Conservation (phyloP, 2,329 filamentous ascomycete genomes). For the Colletotrichum paranaense region DNA sequence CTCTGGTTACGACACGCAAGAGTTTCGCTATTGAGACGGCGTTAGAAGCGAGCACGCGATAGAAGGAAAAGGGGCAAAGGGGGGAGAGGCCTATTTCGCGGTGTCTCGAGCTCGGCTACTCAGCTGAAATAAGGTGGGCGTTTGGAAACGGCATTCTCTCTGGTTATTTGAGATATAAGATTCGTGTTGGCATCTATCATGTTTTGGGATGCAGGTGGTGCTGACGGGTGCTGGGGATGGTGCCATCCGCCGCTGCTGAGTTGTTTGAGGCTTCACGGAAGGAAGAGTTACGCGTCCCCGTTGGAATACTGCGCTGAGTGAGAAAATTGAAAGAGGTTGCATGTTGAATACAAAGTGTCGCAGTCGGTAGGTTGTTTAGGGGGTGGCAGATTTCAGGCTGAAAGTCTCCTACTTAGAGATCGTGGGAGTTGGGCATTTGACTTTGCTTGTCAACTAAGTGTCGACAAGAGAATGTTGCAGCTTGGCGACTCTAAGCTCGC, state of each 20-base stretch:
- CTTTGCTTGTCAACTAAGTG: background rate
- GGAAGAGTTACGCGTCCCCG: slow-evolving; percentile 22
- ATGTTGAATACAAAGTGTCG: background rate
- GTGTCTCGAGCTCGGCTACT: background rate
- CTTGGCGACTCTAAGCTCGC: background rate
- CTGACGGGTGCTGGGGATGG: slow-evolving; percentile 1
- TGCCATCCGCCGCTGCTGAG: slow-evolving; percentile 11
- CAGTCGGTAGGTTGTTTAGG: background rate
- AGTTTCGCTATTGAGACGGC: background rate
- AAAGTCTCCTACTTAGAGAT: background rate
- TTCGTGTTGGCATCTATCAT: slow-evolving; percentile 27
- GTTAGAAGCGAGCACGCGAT: background rate
- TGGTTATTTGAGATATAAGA: slow-evolving; percentile 14
- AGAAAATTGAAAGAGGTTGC: background rate
- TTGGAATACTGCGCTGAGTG: background rate
- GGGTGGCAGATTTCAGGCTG: background rate
- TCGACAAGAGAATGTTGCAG: background rate
- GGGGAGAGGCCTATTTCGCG: no score
- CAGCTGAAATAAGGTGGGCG: background rate
- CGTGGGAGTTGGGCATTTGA: slow-evolving; percentile 1
- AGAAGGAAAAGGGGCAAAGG: background rate
- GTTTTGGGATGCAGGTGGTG: slow-evolving; percentile 10
- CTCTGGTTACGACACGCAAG: background rate
- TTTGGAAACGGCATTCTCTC: background rate
- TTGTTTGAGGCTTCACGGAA: slow-evolving; percentile 22